These are phyloP conservation scores for Datura wrightii DNA, from an alignment of 257 asterid genomes.

Conservation along the genomic window DNA sequence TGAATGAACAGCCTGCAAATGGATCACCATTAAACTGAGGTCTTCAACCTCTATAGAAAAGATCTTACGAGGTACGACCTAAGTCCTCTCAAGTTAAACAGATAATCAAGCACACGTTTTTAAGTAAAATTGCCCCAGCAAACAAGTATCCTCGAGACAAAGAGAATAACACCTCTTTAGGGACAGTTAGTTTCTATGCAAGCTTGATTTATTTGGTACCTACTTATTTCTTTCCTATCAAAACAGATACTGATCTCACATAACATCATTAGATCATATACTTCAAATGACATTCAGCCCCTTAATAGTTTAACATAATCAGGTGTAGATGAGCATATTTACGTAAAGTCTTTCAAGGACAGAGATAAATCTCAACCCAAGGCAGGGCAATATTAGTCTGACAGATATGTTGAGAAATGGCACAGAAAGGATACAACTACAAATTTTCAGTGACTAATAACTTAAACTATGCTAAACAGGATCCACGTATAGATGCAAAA, in stretches of 20 bases:
- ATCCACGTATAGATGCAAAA: constrained; percentile 21
- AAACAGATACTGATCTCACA: not conserved
- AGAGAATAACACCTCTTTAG: constrained; percentile 22
- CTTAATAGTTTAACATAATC: not conserved
- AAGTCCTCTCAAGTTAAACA: not conserved
- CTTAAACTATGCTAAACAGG: not conserved
- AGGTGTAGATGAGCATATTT: not conserved
- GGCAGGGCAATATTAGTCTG: not conserved
- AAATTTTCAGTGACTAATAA: not conserved
- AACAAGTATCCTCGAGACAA: constrained; percentile 14
- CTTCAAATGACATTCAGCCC: not conserved
- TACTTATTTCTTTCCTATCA: not conserved
- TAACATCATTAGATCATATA: not conserved
- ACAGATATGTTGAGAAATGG: not conserved
- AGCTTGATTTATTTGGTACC: constrained; percentile 4
- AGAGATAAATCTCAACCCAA: not conserved
- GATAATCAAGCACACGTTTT: not conserved
- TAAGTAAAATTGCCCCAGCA: not conserved
- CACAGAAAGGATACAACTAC: not conserved
- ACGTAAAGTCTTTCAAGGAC: not conserved
- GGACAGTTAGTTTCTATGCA: not conserved
- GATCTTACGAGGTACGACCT: not conserved
- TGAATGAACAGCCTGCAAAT: constrained; percentile 95
- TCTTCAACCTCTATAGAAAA: not conserved
- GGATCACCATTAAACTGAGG: constrained; percentile 21